Evolutionary conservation across 2,329 filamentous ascomycete species (phyloP).

Genomic region (Botrytis pseudocinerea): DNA sequence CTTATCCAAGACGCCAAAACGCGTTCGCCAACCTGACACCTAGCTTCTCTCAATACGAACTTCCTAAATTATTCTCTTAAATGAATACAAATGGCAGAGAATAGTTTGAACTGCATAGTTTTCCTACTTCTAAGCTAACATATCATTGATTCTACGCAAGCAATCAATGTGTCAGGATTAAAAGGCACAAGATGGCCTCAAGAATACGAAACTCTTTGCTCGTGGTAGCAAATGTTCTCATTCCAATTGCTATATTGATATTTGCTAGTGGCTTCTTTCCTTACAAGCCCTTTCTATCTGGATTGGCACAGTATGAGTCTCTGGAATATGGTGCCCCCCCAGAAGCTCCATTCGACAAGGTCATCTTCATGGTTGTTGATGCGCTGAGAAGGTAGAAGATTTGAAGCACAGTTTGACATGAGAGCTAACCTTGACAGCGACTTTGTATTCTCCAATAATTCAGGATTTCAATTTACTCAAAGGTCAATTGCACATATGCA

Average conservation of each 20-base stretch:
- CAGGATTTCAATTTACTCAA: slow-evolving; percentile 86
- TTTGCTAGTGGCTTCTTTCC: slow-evolving; percentile 96
- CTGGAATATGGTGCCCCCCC: slow-evolving; percentile 57
- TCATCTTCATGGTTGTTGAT: slow-evolving; percentile 98
- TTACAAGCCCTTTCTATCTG: slow-evolving; percentile 90
- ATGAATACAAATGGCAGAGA: slow-evolving; percentile 13
- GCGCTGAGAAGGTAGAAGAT: slow-evolving; percentile 74
- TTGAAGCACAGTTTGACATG: not conserved
- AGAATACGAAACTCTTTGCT: slow-evolving; percentile 45
- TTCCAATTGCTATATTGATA: slow-evolving; percentile 70
- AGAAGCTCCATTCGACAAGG: slow-evolving; percentile 75
- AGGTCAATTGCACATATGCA: slow-evolving; percentile 52
- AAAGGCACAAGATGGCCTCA: slow-evolving; percentile 34
- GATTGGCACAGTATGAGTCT: slow-evolving; percentile 69
- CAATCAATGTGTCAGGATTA: slow-evolving; percentile 20
- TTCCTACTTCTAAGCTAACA: not conserved
- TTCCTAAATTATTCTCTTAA: not conserved
- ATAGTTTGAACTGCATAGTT: not conserved
- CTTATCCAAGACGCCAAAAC: slow-evolving; percentile 26
- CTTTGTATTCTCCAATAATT: slow-evolving; percentile 81
- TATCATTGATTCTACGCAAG: not conserved
- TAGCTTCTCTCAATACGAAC: slow-evolving; percentile 17
- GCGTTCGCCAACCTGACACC: slow-evolving; percentile 21
- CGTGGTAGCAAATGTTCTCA: slow-evolving; percentile 70
- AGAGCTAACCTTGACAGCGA: slow-evolving; percentile 61